Conservation (phyloP, 2,329 filamentous ascomycete genomes). For the Alternaria sp. region DNA sequence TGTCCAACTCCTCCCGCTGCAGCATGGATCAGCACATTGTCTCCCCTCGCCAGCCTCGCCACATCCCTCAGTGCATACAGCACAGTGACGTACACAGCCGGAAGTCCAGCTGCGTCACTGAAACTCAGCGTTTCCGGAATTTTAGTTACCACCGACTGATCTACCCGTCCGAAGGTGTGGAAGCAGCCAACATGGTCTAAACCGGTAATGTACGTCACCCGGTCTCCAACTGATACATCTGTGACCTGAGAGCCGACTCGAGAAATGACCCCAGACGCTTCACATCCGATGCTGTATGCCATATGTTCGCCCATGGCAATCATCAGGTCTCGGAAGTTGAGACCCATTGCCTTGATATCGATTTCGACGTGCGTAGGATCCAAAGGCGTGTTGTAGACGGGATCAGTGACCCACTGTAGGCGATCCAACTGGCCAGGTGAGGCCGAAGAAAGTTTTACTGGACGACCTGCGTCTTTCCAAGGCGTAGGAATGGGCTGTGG, state of each 20-base stretch:
- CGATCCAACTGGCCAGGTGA: too few relatives aligned
- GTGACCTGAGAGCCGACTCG: constrained; percentile 4
- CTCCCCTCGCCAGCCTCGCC: constrained; percentile 11
- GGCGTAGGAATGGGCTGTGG: too few relatives aligned
- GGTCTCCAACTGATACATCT: too few relatives aligned
- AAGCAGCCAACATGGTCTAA: constrained; percentile 10
- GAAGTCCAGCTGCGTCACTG: constrained; percentile 10
- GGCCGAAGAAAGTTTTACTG: too few relatives aligned
- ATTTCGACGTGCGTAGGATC: background rate
- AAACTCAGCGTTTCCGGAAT: background rate
- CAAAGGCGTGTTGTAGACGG: too few relatives aligned
- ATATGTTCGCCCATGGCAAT: constrained; percentile 9
- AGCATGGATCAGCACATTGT: constrained; percentile 41
- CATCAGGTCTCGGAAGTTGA: constrained; percentile 6
- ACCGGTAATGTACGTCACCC: too few relatives aligned
- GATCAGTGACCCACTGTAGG: too few relatives aligned
- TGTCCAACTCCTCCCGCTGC: constrained; percentile 35
- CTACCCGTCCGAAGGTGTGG: too few relatives aligned
- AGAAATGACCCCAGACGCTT: too few relatives aligned
- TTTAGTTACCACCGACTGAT: too few relatives aligned
- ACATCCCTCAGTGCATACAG: constrained; percentile 13
- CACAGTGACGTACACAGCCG: constrained; percentile 19
- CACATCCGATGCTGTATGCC: too few relatives aligned
- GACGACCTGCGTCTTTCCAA: too few relatives aligned
- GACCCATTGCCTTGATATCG: constrained; percentile 5